phyloP scores from a whole-genome alignment of 208 protist genomes.

The Baffinella frigidus region DNA sequence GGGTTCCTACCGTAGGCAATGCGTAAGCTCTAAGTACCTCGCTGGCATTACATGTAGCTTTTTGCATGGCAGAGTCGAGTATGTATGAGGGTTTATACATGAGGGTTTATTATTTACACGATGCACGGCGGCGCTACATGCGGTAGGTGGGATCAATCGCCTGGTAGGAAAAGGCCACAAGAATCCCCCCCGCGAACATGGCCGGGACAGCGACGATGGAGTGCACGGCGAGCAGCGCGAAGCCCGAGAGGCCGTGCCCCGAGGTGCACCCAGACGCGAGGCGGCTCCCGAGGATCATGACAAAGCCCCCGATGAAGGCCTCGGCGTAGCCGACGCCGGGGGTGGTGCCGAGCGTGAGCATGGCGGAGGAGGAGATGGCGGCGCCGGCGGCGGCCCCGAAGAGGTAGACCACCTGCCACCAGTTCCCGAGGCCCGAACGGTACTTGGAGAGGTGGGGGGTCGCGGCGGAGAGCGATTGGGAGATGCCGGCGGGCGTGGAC shows the following conservation, averaged over 20 bases:
- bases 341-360: neutral
- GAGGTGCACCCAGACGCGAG: neutral
- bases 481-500: neutral
- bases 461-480: neutral
- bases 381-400: neutral
- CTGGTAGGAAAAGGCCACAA: neutral
- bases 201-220: neutral
- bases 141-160: too few relatives aligned
- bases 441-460: neutral
- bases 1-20: too few relatives aligned
- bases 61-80: too few relatives aligned
- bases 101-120: too few relatives aligned
- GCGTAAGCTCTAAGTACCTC: too few relatives aligned
- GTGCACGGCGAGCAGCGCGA: neutral
- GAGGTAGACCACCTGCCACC: constrained; percentile 40
- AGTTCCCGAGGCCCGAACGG: neutral
- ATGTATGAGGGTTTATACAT: too few relatives aligned
- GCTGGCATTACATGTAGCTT: too few relatives aligned
- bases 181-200: neutral
- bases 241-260: constrained; percentile 8
- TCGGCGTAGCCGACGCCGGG: neutral
- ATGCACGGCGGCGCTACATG: too few relatives aligned
- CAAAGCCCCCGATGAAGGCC: constrained; percentile 23
- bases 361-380: neutral
- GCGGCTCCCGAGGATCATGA: neutral